Base-by-base conservation (phyloP, 768 basidiomycete species). In the Austroboletus festivus region DNA sequence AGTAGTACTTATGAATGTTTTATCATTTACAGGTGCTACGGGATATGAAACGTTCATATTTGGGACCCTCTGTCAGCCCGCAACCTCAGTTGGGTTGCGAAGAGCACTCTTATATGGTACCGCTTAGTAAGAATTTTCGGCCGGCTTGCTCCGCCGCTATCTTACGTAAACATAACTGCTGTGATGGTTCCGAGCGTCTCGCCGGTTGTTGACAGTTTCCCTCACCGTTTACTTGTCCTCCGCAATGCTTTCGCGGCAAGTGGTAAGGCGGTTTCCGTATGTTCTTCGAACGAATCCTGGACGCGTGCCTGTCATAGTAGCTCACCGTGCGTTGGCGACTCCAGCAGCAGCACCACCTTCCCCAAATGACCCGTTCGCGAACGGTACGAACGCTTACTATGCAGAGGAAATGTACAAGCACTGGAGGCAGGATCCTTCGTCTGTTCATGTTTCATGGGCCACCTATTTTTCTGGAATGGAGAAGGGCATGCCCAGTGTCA, bases 321-420 rank as follows among this genome's bases (percentile, higher is more conserved):
- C 53, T 18, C 61, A 52, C 37, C 73, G 73, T 24, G 49, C 64
- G 2, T 54, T 81, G 47, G 82, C 83, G 21, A 81, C 73, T 28
- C 68, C 77, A 18, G 65, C 75, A 18, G 65, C 75, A 1, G 64
- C 71, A 0, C 65, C 79, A 20, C 88, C 87, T 2, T 89, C 88
- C 2, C 71, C 86, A 19, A 89, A 89, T 57, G 89, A 92, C 65
- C 76, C 78, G 8, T 96, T 97, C 67, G 94, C 93, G 12, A 95
- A 91, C 50, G 93, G 93, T 35, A 93, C 88, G 35, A 97, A 96
- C 70, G 77, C 92, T 20, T 93, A 95, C 74, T 98, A 98, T 65
- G 88, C 87, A 18, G 94, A 90, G 60, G 92, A 95, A 70, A 97
- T 97, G 95, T 97, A 95, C 72, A 81, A 83, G 56, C 82, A 86